Evolutionary conservation across 768 basidiomycete species (phyloP), one percentile per base, ranked within the genome.

Genomic region (Rhodotorula graminis): DNA sequence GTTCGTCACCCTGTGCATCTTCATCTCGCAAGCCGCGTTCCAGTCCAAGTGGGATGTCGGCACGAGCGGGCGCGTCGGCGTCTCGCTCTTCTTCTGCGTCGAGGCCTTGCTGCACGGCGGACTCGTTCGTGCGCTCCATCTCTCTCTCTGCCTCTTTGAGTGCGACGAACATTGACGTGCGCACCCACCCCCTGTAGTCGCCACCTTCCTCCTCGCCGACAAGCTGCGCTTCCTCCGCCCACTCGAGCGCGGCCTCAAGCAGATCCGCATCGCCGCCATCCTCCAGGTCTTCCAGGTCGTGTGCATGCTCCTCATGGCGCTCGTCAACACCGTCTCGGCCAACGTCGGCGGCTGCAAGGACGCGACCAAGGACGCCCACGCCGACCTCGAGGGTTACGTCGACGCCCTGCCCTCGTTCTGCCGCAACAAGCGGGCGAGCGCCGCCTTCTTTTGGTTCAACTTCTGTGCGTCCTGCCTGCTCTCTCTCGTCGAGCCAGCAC

Each of bases 381-480:
- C 76, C 29, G 76, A 73, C 31, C 15, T 64, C 4, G 71, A 76
- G 11, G 75, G 71, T 19, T 78, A 71, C 55, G 37, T 61, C 8
- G 76, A 75, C 37, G 73, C 61, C 9, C 65, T 79, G 33, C 64
- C 70, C 6, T 64, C 64, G 0, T 78, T 78, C 69, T 79, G 78
- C 56, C 29, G 68, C 29, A 67, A 72, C 64, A 79, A 79, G 64
- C 66, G 76, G 11, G 78, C 78, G 25, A 66, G 63, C 8, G 75
- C 77, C 2, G 78, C 77, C 3, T 79, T 79, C 67, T 72, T 75
- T 55, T 79, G 77, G 77, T 60, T 79, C 44, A 66, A 50, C 29
- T 60, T 75, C 52, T 40, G 70, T 73, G 62, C 66, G 56, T 76
- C 56, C 52, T 56, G 9, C 29, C n/a, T n/a, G n/a, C 25, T 56